These are phyloP conservation scores for Scedosporium aurantiacum DNA, from an alignment of 2,329 filamentous ascomycete species.

Conservation along the genomic window DNA sequence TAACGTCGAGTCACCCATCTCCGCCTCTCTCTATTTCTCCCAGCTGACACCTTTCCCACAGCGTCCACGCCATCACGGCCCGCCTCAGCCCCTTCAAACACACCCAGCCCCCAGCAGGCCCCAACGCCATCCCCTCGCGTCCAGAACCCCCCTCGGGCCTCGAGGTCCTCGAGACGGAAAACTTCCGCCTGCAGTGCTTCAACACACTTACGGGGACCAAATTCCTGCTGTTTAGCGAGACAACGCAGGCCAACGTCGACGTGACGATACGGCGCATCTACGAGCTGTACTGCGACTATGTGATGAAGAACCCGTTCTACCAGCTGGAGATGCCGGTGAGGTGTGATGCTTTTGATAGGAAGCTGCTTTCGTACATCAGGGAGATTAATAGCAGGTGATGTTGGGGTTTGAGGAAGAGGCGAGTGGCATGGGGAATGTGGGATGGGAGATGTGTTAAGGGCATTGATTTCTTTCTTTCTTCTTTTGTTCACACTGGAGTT, in stretches of 20 bases:
- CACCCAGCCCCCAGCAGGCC: slow-evolving; percentile 22
- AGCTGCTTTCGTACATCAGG: slow-evolving; percentile 69
- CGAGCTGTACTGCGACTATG: slow-evolving; percentile 90
- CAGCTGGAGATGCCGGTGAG: slow-evolving; percentile 94
- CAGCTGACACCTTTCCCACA: slow-evolving; percentile 19
- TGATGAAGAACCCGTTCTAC: slow-evolving; percentile 99
- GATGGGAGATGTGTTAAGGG: background rate
- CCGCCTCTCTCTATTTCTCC: slow-evolving; percentile 9
- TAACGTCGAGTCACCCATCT: slow-evolving; percentile 24
- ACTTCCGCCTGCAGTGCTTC: slow-evolving; percentile 94
- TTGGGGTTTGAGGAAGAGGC: background rate
- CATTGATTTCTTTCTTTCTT: too few relatives aligned
- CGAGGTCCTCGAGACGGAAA: slow-evolving; percentile 85
- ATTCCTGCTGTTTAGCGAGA: slow-evolving; percentile 90
- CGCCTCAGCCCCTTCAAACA: slow-evolving; percentile 46
- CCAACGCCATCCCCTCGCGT: slow-evolving; percentile 30
- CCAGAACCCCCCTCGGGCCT: slow-evolving; percentile 63
- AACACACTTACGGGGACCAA: slow-evolving; percentile 90
- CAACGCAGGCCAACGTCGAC: slow-evolving; percentile 77
- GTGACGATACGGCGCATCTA: slow-evolving; percentile 75
- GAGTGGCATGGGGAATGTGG: background rate
- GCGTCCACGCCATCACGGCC: slow-evolving; percentile 59
- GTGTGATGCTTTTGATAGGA: slow-evolving; percentile 89
- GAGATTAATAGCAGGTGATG: slow-evolving; percentile 49
- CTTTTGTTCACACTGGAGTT: too few relatives aligned